Conservation (phyloP, 2,329 filamentous ascomycete genomes). For the Phaeosphaeriaceae sp. region DNA sequence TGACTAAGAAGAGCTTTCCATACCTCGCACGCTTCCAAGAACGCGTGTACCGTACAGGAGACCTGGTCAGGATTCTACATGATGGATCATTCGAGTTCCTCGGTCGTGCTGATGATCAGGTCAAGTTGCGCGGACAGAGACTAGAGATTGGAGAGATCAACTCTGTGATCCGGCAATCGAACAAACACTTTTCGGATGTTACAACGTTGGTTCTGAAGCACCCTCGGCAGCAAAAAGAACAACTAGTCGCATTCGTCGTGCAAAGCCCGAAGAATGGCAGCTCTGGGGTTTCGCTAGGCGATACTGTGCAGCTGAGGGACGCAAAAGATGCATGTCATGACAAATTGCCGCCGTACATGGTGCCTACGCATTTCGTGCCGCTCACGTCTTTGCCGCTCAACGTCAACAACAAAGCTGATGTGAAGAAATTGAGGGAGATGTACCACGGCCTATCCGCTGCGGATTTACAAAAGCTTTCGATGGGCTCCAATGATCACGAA, state of each 20-base stretch:
- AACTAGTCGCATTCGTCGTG: slow-evolving; percentile 77
- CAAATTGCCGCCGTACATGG: slow-evolving; percentile 84
- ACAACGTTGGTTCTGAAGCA: slow-evolving; percentile 80
- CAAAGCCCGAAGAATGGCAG: slow-evolving; percentile 26
- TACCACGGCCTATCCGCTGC: slow-evolving; percentile 69
- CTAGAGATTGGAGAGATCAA: slow-evolving; percentile 94
- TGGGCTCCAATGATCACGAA: slow-evolving; percentile 13
- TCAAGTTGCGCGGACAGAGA: slow-evolving; percentile 88
- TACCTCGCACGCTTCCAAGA: slow-evolving; percentile 58
- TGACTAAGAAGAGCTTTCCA: slow-evolving; percentile 81
- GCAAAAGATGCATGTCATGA: slow-evolving; percentile 68
- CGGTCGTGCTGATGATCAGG: slow-evolving; percentile 87
- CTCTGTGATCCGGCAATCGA: slow-evolving; percentile 73
- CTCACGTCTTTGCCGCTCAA: slow-evolving; percentile 79
- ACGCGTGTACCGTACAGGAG: slow-evolving; percentile 82
- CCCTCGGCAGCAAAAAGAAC: slow-evolving; percentile 76
- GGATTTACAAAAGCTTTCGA: slow-evolving; percentile 65
- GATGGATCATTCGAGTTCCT: slow-evolving; percentile 88
- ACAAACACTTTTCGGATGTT: slow-evolving; percentile 69
- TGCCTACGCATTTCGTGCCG: slow-evolving; percentile 82
- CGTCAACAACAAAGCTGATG: slow-evolving; percentile 88
- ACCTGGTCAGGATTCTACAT: slow-evolving; percentile 81
- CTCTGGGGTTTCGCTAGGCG: slow-evolving; percentile 23
- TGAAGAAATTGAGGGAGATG: slow-evolving; percentile 71
- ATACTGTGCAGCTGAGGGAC: slow-evolving; percentile 23